Percentiles rank a stretch among this genome's conserved stretches.
Evolutionary conservation across 352 stramenopile genomes (phyloP).

Genomic region (Thraustochytrium sp.): DNA sequence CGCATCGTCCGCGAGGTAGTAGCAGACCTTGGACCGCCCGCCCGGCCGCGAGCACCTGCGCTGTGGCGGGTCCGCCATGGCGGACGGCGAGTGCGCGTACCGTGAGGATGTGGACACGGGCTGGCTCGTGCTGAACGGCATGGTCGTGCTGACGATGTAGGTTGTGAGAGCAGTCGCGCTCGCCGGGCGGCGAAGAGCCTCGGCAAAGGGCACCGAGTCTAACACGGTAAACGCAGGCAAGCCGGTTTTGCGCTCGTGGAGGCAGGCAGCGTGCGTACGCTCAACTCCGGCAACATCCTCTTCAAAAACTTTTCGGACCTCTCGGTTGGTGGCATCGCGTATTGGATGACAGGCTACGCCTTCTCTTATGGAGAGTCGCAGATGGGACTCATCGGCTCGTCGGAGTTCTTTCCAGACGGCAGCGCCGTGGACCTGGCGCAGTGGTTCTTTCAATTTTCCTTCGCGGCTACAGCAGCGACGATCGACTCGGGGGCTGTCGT

Average conservation of each 20-base stretch:
- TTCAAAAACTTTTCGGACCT: slow-evolving; percentile 64
- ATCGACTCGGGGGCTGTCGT: slow-evolving; percentile 58
- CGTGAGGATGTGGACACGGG: too few relatives aligned
- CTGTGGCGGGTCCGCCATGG: too few relatives aligned
- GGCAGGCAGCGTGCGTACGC: slow-evolving; percentile 58
- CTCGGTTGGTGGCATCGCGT: slow-evolving; percentile 56
- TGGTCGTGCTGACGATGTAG: neutral
- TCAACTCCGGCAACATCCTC: slow-evolving; percentile 65
- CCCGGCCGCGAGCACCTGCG: too few relatives aligned
- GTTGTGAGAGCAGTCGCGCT: too few relatives aligned
- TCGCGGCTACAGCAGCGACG: slow-evolving; percentile 53
- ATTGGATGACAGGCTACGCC: slow-evolving; percentile 55
- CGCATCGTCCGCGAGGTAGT: too few relatives aligned
- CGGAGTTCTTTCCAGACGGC: slow-evolving; percentile 51
- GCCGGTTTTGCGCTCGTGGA: slow-evolving; percentile 60
- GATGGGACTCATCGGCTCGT: slow-evolving; percentile 31
- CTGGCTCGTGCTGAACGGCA: neutral
- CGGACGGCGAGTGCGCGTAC: too few relatives aligned
- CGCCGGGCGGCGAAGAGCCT: too few relatives aligned
- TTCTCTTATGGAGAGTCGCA: slow-evolving; percentile 57
- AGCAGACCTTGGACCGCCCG: too few relatives aligned
- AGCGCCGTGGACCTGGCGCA: slow-evolving; percentile 38
- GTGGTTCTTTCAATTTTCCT: slow-evolving; percentile 62
- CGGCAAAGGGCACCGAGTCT: neutral
- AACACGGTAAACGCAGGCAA: slow-evolving; percentile 1